Conservation (phyloP, 139 green algal genomes). For the Dunaliella sp. region DNA sequence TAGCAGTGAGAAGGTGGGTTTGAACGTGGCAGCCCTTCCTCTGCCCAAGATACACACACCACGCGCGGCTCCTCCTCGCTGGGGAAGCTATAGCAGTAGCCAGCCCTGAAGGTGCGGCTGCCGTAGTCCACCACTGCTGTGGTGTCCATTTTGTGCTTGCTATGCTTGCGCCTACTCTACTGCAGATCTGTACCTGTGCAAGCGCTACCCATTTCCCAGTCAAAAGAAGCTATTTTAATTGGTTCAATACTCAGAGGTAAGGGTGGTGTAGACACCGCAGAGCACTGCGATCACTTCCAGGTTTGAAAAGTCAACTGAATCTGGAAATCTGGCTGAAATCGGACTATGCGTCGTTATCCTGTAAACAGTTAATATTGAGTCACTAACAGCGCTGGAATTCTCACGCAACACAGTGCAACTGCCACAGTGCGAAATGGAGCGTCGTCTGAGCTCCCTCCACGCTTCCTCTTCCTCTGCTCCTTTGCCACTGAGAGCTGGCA, state of each 20-base stretch:
- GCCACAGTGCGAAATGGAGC: too few species aligned
- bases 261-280: too few species aligned
- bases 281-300: too few species aligned
- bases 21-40: neutral
- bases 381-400: too few species aligned
- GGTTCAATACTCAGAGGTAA: neutral
- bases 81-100: slow-evolving; percentile 56
- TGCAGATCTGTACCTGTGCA: neutral
- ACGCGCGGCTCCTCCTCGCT: slow-evolving; percentile 61
- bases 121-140: slow-evolving; percentile 64
- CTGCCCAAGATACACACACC: slow-evolving; percentile 18
- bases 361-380: too few species aligned
- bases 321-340: too few species aligned
- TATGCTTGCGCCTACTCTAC: neutral
- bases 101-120: slow-evolving; percentile 65
- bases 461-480: too few species aligned
- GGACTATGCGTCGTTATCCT: too few species aligned
- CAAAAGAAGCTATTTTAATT: neutral
- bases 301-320: too few species aligned
- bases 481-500: too few species aligned
- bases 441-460: too few species aligned
- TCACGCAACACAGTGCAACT: too few species aligned
- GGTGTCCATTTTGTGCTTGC: slow-evolving; percentile 30
- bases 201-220: neutral
- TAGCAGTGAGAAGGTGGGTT: neutral